These are phyloP conservation scores for Boletus reticulatus DNA, from an alignment of 768 basidiomycete genomes.

Conservation along the genomic window DNA sequence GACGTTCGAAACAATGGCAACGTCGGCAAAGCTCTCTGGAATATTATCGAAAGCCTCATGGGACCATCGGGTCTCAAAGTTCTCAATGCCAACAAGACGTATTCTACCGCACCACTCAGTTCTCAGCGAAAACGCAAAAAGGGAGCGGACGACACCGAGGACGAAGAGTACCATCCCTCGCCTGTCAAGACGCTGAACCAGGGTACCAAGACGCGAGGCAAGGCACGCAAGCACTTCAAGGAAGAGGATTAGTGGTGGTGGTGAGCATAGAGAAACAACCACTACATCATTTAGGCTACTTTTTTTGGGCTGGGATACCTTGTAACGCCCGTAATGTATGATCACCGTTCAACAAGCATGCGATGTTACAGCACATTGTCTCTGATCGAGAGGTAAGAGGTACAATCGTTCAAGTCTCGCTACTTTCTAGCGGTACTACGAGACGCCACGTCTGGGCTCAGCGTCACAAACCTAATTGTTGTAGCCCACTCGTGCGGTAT, in stretches of 20 bases:
- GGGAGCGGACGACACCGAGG: slow-evolving; percentile 32
- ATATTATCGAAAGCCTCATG: slow-evolving; percentile 43
- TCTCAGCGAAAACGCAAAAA: slow-evolving; percentile 32
- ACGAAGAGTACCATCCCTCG: slow-evolving; percentile 47
- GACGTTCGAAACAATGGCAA: slow-evolving; percentile 65
- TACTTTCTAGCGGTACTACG: too few relatives aligned
- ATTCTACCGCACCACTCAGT: slow-evolving; percentile 6
- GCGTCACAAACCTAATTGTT: slow-evolving; percentile 35
- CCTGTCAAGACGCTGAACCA: slow-evolving; percentile 42
- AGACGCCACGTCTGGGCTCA: too few relatives aligned
- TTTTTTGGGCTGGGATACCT: neutral
- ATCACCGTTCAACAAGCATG: neutral
- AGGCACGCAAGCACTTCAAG: slow-evolving; percentile 23
- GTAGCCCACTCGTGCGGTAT: slow-evolving; percentile 68
- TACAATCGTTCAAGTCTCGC: too few relatives aligned
- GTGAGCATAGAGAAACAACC: neutral
- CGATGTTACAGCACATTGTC: too few relatives aligned
- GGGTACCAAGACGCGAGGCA: slow-evolving; percentile 40
- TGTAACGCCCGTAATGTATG: neutral
- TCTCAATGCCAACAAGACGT: slow-evolving; percentile 24
- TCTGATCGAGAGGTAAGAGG: too few relatives aligned
- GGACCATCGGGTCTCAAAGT: slow-evolving; percentile 32
- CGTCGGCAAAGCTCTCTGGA: slow-evolving; percentile 59
- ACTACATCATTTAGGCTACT: neutral
- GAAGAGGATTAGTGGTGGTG: neutral